These are phyloP conservation scores for Penicillium lividum DNA, from an alignment of 495 filamentous ascomycete genomes.

Conservation along the genomic window DNA sequence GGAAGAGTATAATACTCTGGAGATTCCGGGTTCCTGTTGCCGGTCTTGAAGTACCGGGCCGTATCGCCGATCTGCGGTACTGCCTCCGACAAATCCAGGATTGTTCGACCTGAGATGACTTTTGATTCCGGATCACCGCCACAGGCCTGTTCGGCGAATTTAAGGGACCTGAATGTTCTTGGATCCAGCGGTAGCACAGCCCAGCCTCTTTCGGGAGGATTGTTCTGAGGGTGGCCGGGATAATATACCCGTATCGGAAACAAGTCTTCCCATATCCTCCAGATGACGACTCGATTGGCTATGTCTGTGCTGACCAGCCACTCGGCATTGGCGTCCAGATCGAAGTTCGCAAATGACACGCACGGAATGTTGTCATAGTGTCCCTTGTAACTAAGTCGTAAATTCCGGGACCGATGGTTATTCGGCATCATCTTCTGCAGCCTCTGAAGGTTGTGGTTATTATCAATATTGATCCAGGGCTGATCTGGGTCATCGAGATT, in stretches of 20 bases:
- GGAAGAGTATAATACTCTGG: constrained; percentile 11
- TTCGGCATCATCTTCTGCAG: constrained; percentile 34
- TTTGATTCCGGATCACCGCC: constrained; percentile 39
- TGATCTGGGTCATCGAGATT: constrained; percentile 31
- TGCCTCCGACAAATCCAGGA: constrained; percentile 36
- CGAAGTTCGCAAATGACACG: constrained; percentile 69
- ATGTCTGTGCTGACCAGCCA: constrained; percentile 80
- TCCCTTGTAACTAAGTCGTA: constrained; percentile 43
- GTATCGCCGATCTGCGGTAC: constrained; percentile 27
- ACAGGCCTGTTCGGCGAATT: constrained; percentile 41
- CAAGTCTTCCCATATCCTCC: constrained; percentile 61
- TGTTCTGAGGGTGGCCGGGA: constrained; percentile 26
- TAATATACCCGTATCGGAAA: constrained; percentile 31
- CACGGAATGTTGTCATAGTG: constrained; percentile 72
- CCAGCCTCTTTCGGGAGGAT: constrained; percentile 42
- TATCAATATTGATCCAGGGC: constrained; percentile 40
- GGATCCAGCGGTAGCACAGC: constrained; percentile 53
- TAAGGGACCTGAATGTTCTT: constrained; percentile 40
- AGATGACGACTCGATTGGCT: constrained; percentile 60
- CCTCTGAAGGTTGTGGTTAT: constrained; percentile 4
- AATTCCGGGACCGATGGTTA: constrained; percentile 39
- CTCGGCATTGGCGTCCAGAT: constrained; percentile 60
- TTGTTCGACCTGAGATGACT: constrained; percentile 15
- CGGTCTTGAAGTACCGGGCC: constrained; percentile 20
- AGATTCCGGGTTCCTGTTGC: not conserved